Evolutionary conservation across 805 yeast species (phyloP).

Genomic region (Lipomyces sp.): DNA sequence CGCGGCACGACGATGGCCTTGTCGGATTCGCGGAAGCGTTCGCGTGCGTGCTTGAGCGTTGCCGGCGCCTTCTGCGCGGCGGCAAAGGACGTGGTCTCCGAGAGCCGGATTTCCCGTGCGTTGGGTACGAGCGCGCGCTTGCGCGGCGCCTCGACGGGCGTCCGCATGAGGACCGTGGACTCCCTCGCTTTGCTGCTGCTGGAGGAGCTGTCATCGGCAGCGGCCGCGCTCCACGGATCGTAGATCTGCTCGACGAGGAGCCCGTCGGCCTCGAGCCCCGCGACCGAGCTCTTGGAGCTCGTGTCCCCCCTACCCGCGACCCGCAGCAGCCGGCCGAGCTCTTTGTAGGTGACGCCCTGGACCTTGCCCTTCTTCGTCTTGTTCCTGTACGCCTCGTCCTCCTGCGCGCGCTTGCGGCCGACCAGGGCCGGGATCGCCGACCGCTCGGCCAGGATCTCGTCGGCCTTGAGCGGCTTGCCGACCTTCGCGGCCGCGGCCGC

Average conservation of each 20-base stretch:
- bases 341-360: conserved; percentile 63
- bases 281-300: conserved; percentile 51
- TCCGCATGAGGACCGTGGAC: conserved; percentile 3
- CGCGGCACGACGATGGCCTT: conserved; percentile 52
- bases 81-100: conserved; percentile 11
- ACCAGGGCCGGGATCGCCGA: conserved; percentile 72
- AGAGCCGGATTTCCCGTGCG: conserved; percentile 6
- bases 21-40: conserved; percentile 55
- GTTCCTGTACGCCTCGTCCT: conserved; percentile 27
- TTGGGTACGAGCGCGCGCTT: conserved; percentile 2
- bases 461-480: conserved; percentile 46
- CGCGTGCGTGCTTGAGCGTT: conserved; percentile 53
- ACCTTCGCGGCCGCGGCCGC: conserved; percentile 4
- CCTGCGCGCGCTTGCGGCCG: conserved; percentile 36
- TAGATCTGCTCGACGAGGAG: conserved; percentile 48
- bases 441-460: conserved; percentile 68
- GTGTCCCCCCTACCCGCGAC: conserved; percentile 65
- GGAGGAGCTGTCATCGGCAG: not conserved
- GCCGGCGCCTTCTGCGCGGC: conserved; percentile 38
- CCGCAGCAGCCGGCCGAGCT: conserved; percentile 63
- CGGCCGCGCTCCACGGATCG: conserved; percentile 78
- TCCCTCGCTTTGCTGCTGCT: conserved; percentile 9
- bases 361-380: conserved; percentile 43
- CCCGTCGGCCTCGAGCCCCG: conserved; percentile 64
- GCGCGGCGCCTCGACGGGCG: conserved; percentile 23